Base-by-base conservation (phyloP, 495 filamentous ascomycete genomes). In the Barbatosphaeria neglecta region DNA sequence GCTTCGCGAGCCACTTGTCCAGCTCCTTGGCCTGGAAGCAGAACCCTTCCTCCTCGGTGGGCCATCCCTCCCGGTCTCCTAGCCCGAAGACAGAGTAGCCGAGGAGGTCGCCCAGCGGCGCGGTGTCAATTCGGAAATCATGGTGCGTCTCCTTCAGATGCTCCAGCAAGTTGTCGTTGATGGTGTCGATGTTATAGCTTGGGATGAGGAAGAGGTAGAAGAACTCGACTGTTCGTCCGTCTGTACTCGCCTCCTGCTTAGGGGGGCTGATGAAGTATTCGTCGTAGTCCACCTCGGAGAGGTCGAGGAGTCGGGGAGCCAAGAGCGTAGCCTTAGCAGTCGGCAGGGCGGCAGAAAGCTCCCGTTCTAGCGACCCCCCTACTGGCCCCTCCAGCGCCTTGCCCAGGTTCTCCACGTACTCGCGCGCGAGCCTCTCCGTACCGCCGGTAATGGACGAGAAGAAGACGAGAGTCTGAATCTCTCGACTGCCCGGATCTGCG, bases 71-170 rank as follows among this genome's bases (percentile, higher is more conserved):
- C 46, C 76, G 78, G 59, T 97, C 90, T 17, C 90, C 90, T 53
- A 95, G 82, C 0, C 90, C 90, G 70, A 96, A 96, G 2, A 97
- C 90, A 0, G 84, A 85, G 56, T 93, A 97, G 10, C 90, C 90
- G 4, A 87, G 68, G 33, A 96, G 64, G 9, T 66, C 66, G 0
- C 82, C 81, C 37, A 97, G 62, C 0, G 92, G 83, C 1, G 85
- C 82, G 0, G 88, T 95, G 59, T 95, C 88, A 49, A 97, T 92
- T 17, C 90, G 81, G 66, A 96, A 96, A 62, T 97, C 90, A 64
- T 96, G 74, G 56, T 96, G 90, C 0, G 88, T 97, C 55, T 97
- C 90, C 54, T 81, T 70, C 11, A 97, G 63, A 61, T 96, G 87
- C 42, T 80, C 75, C 13, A 96, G 64, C 58, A 96, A 87, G 16